These are phyloP conservation scores for Tuber brumale DNA, from an alignment of 495 filamentous ascomycete species.

Conservation along the genomic window DNA sequence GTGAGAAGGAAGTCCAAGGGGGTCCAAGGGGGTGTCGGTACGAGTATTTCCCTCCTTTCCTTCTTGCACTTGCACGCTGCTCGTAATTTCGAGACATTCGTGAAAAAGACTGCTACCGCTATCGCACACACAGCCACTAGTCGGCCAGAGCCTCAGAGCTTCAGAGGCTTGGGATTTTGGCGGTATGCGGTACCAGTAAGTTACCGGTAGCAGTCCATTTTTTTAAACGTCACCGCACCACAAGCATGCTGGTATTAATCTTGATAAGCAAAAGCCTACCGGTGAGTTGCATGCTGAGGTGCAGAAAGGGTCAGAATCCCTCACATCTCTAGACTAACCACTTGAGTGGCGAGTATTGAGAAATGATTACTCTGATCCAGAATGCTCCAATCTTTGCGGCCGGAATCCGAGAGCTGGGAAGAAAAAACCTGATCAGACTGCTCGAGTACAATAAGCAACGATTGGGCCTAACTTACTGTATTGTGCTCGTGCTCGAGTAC, in stretches of 20 bases:
- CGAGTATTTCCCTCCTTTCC: background rate
- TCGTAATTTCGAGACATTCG: background rate
- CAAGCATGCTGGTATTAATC: background rate
- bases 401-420: background rate
- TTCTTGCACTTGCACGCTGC: background rate
- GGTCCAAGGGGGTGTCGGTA: background rate
- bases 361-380: conserved; percentile 4
- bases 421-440: background rate
- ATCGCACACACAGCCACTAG: background rate
- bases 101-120: background rate
- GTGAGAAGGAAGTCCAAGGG: background rate
- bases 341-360: background rate
- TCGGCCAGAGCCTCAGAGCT: background rate
- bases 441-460: background rate
- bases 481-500: background rate
- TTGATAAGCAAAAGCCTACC: background rate
- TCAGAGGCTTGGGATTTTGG: background rate
- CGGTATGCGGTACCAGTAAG: background rate
- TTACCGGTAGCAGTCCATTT: background rate
- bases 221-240: background rate
- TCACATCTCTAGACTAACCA: background rate
- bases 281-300: background rate
- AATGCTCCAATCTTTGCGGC: background rate
- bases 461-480: background rate
- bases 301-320: background rate